Percentiles rank a stretch among this genome's conserved stretches.
phyloP scores from a whole-genome alignment of 1,139 yeast species.

The Candida tetrigidarum region DNA sequence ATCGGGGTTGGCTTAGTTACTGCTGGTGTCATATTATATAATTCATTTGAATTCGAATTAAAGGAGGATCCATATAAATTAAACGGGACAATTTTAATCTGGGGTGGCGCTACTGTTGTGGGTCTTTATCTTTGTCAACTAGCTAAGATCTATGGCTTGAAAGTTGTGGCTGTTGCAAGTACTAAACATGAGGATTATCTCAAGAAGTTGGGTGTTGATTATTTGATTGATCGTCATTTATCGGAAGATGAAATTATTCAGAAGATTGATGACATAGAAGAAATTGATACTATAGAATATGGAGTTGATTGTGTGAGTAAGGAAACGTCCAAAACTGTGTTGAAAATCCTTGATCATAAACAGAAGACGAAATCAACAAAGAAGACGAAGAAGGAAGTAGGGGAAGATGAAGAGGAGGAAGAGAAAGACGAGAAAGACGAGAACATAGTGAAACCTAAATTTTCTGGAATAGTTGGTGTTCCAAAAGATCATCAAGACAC shows the following conservation, averaged over 20 bases:
- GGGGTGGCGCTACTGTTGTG: constrained; percentile 56
- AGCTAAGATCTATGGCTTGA: constrained; percentile 42
- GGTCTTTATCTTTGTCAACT: constrained; percentile 47
- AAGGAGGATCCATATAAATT: constrained; percentile 4
- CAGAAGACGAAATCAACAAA: background rate
- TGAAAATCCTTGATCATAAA: constrained; percentile 26
- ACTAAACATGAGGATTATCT: constrained; percentile 34
- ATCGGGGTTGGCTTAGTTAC: constrained; percentile 54
- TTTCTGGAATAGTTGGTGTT: constrained; percentile 45
- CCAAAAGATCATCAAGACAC: constrained; percentile 33
- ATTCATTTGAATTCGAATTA: constrained; percentile 30
- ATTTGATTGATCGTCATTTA: constrained; percentile 39
- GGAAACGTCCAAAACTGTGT: constrained; percentile 37
- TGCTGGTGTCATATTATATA: constrained; percentile 41
- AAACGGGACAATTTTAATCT: constrained; percentile 33
- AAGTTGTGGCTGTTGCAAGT: constrained; percentile 46
- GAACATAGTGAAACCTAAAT: constrained; percentile 15
- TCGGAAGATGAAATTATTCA: constrained; percentile 24
- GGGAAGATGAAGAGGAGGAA: background rate
- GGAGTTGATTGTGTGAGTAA: constrained; percentile 52
- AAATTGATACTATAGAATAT: constrained; percentile 24
- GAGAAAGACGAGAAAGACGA: constrained; percentile 2
- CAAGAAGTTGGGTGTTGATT: constrained; percentile 40
- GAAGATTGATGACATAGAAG: constrained; percentile 17
- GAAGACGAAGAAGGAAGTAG: background rate